Base-by-base conservation (phyloP, 176 grass and related monocot species). In the Puccinellia tenuiflora region DNA sequence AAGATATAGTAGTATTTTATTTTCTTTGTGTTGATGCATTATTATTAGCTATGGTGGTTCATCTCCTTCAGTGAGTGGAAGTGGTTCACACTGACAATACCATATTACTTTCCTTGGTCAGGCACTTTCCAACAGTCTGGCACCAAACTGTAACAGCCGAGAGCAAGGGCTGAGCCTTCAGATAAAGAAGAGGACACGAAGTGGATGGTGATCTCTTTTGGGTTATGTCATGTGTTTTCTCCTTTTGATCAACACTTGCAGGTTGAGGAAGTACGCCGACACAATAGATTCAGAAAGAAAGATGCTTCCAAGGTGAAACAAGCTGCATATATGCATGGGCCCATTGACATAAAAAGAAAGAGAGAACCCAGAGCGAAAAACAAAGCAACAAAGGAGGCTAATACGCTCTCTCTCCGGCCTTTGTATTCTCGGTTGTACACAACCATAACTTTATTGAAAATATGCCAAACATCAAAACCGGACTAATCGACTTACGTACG, bases 1-100 rank as follows among this genome's bases (percentile, higher is more conserved):
- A n/a, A n/a, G n/a, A n/a, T n/a, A n/a, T 75, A 30, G 20, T 13
- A 11, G 61, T 18, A 9, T 56, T 46, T 56, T 68, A n/a, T n/a
- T n/a, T 56, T 68, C 5, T 5, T 69, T 77, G 63, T 75, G 68
- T n/a, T n/a, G 68, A 64, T 17, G 31, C 17, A 21, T 64, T 47
- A 70, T 64, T 79, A 80, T 64, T 74, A 80, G 80, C 3, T 84
- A 59, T 69, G 68, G 88, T 90, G 40, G 85, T 80, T 87, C 88
- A 80, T 87, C 88, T 76, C 50, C 85, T 30, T 57, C 38, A 24
- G 0, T 53, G 18, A 43, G 71, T 75, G 21, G 15, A 17, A 74
- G 81, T 35, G 1, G 82, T 76, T 76, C 63, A 31, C 59, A 33
- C 1, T 47, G 40, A 45, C 68, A 7, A 29, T 30, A 29, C 64